These are phyloP conservation scores for Ogataea glucozyma DNA, from an alignment of 805 yeast genomes.

Conservation along the genomic window DNA sequence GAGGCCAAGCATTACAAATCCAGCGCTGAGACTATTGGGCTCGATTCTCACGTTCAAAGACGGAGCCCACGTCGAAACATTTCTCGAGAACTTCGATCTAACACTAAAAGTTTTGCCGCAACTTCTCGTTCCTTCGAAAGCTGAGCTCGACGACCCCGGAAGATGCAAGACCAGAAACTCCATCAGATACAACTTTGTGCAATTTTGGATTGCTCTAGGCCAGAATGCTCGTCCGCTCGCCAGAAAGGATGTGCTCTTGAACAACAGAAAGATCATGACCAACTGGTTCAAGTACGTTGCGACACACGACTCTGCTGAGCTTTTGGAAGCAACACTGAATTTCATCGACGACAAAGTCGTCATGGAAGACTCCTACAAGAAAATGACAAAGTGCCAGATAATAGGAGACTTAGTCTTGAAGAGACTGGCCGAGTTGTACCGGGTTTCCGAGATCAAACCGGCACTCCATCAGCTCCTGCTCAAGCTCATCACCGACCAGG, in stretches of 20 bases:
- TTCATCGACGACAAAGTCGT: slow-evolving; percentile 54
- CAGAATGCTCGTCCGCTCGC: slow-evolving; percentile 49
- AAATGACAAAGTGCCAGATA: slow-evolving; percentile 69
- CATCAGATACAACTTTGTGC: slow-evolving; percentile 59
- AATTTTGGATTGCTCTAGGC: slow-evolving; percentile 59
- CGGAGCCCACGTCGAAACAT: slow-evolving; percentile 53
- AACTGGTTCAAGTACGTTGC: slow-evolving; percentile 67
- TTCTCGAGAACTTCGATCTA: slow-evolving; percentile 69
- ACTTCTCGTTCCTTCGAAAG: slow-evolving; percentile 52
- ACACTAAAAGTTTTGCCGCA: slow-evolving; percentile 61
- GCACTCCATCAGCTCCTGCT: slow-evolving; percentile 48
- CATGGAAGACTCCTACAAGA: slow-evolving; percentile 59
- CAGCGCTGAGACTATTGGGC: slow-evolving; percentile 57
- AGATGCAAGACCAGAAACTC: slow-evolving; percentile 41
- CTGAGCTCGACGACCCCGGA: slow-evolving; percentile 43
- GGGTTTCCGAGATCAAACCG: slow-evolving; percentile 36
- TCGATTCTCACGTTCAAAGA: slow-evolving; percentile 51
- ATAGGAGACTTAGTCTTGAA: slow-evolving; percentile 75
- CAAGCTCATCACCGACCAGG: slow-evolving; percentile 49
- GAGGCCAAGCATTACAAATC: slow-evolving; percentile 59
- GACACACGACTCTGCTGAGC: slow-evolving; percentile 51
- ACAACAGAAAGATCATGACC: slow-evolving; percentile 57
- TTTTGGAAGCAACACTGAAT: slow-evolving; percentile 42
- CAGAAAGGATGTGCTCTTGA: slow-evolving; percentile 63
- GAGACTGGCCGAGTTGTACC: slow-evolving; percentile 53